Conservation (phyloP, 2,329 filamentous ascomycete species). For the Sclerotinia spermophila region DNA sequence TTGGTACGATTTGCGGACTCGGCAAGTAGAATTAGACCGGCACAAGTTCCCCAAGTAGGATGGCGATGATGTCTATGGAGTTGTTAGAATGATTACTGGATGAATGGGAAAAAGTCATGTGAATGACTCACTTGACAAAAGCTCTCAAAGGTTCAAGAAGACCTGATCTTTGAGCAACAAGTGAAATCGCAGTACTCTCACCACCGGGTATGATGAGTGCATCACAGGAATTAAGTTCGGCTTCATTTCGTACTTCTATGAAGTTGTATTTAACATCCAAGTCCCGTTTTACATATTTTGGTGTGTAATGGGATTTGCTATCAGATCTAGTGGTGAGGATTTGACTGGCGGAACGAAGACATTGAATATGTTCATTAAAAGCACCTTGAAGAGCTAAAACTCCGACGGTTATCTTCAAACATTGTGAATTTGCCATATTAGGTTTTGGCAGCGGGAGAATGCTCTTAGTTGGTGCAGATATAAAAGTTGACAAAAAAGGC, state of each 20-base stretch:
- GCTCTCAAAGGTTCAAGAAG: slow-evolving; percentile 79
- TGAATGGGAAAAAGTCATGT: neutral
- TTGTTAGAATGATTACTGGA: slow-evolving; percentile 19
- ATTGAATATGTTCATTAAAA: slow-evolving; percentile 80
- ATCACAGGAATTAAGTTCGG: slow-evolving; percentile 69
- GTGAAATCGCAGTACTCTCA: slow-evolving; percentile 89
- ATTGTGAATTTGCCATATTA: neutral
- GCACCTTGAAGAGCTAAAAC: slow-evolving; percentile 83
- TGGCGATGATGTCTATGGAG: slow-evolving; percentile 62
- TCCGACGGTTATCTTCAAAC: slow-evolving; percentile 48
- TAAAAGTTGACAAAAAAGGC: neutral
- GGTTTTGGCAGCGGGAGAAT: no score
- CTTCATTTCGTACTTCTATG: slow-evolving; percentile 73
- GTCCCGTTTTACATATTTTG: neutral
- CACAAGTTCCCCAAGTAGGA: slow-evolving; percentile 94
- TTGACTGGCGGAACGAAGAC: slow-evolving; percentile 67
- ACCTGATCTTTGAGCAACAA: slow-evolving; percentile 77
- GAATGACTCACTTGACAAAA: slow-evolving; percentile 75
- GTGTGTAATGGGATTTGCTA: neutral
- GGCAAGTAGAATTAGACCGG: slow-evolving; percentile 85
- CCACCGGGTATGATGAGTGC: slow-evolving; percentile 88
- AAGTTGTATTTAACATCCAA: slow-evolving; percentile 44
- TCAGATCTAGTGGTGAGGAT: slow-evolving; percentile 39
- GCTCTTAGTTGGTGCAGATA: neutral
- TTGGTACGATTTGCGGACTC: slow-evolving; percentile 87